Base-by-base conservation (phyloP, 1,284 basidiomycete species). In the Xerocomus amazonicus region DNA sequence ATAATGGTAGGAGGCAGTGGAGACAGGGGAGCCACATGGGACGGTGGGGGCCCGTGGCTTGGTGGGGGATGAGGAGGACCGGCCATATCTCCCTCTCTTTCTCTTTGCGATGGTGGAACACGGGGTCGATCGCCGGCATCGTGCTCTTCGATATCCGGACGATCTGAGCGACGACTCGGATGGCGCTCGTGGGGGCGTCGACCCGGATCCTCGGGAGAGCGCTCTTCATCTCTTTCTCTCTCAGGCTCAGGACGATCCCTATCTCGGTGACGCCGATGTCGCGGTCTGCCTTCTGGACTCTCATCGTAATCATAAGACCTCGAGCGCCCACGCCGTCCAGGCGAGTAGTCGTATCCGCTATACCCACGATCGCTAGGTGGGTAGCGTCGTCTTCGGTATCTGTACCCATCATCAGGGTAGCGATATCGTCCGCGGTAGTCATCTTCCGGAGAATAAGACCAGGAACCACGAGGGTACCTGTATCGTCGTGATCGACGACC, bases 1-100 rank as follows among this genome's bases (percentile, higher is more conserved):
- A 66, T 69, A 31, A 66, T 62, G 8, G 68, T 66, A 29, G 67
- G 67, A 16, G 54, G 58, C 14, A 35, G 31, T 8, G 62, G 66
- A 27, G 63, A 65, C 31, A 33, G 39, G 16, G 66, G 60, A 4
- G 36, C 48, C 26, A 19, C 17, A 43, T 23, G 19, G 4, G 19
- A 23, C 4, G 19, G 19, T 23, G 19, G 19, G 4, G 31, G 13
- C 8, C 45, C n/a, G 38, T 50, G 45, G 5, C 31, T 45, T 16
- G 49, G 47, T 27, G 42, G 17, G 27, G 39, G 49, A 10, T 47
- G 55, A 13, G 29, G 50, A 12, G 44, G 12, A 9, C 27, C n/a
- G 3, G 28, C 13, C 43, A 34, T 26, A 19, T 56, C 58, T 16
- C 37, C 53, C 9, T 59, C 61, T 37, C 48, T 43, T 32, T 56